Evolutionary conservation across 2,329 filamentous ascomycete genomes (phyloP), one percentile per base, ranked within the genome.

Genomic region (Pseudogymnoascus sp.): DNA sequence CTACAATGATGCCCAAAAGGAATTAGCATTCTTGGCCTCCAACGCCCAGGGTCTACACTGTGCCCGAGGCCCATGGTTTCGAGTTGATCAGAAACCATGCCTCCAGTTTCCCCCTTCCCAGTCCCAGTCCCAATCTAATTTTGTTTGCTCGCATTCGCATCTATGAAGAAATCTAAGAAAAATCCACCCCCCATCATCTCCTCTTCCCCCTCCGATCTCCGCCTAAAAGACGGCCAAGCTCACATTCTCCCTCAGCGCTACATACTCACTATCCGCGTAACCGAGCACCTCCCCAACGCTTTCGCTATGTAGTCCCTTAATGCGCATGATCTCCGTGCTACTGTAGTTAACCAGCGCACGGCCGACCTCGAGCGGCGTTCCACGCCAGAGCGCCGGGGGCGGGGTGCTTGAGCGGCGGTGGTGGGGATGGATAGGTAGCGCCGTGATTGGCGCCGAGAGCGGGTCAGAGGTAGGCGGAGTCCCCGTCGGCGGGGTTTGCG

Each of bases 231-330:
- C 50, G 1, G 50, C n/a, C 16, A 96, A 86, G 50, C 90, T 91
- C 66, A 97, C 88, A 70, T 96, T 93, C 75, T 96, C 91, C 66
- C 92, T 82, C 71, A 95, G 81, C 8, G 92, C 93, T 41, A 98
- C 89, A 76, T 98, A 97, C 76, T 98, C 92, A 71, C 89, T 96
- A 74, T 97, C 93, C 19, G 91, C 91, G 76, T 97, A 99, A 3
- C 93, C 95, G 33, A 99, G 78, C 50, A 95, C 78, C 8, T 83
- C 81, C 59, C 87, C 81, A 66, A 99, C 97, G 73, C 96, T 89
- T 5, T 82, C 84, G 72, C 92, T 96, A 73, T 89, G 86, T 67
- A 89, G 81, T 1, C 95, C 95, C 77, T 89, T 91, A 72, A 99
- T 96, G 60, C 89, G 81, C 63, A 81, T 78, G 65, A 99, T 92